Conservation (phyloP, 345 rosid species). For the Clausena lansium region DNA sequence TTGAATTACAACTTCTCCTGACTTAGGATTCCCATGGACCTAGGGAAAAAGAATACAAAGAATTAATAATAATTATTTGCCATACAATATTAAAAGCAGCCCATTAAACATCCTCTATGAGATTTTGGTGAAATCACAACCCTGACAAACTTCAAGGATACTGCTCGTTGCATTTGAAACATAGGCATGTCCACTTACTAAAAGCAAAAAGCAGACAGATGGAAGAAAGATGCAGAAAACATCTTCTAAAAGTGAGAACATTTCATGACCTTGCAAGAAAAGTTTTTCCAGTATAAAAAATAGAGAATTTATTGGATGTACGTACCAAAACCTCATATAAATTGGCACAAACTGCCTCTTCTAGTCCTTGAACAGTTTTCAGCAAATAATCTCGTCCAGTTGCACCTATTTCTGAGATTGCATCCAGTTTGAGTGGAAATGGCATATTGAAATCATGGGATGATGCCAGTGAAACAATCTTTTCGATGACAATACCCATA, state of each 20-base stretch:
- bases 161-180: constrained; percentile 9
- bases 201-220: background rate
- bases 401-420: constrained; percentile 56
- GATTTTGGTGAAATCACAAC: background rate
- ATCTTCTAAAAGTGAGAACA: constrained; percentile 13
- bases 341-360: constrained; percentile 56
- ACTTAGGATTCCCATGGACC: constrained; percentile 58
- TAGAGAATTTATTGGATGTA: constrained; percentile 19
- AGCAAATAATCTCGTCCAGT: constrained; percentile 54
- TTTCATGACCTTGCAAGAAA: constrained; percentile 14
- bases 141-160: background rate
- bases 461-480: constrained; percentile 45
- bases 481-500: constrained; percentile 56
- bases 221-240: background rate
- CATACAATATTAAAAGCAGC: background rate
- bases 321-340: constrained; percentile 65
- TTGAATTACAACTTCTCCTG: constrained; percentile 42
- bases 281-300: background rate
- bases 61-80: background rate
- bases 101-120: background rate
- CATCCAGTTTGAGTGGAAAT: constrained; percentile 55
- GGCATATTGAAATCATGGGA: constrained; percentile 49
- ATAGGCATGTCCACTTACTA: constrained; percentile 3
- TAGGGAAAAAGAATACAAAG: constrained; percentile 27
- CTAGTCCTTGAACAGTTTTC: constrained; percentile 57